Conservation (phyloP, 768 basidiomycete species). For the Mycena indigotica region DNA sequence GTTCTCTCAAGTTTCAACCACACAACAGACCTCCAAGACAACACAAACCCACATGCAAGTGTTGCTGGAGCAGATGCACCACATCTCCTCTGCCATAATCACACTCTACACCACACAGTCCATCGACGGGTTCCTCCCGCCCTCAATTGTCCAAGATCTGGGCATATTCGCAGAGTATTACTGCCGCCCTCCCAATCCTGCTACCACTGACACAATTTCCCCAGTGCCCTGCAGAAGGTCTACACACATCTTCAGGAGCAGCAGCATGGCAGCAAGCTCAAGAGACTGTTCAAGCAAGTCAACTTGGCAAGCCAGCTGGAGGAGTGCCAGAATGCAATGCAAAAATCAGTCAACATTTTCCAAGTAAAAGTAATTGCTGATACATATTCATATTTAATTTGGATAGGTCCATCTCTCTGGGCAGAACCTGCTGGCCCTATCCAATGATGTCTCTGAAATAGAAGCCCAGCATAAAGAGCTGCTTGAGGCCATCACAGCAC, state of each 20-base stretch:
- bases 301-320: no score
- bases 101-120: not conserved
- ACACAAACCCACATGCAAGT: not conserved
- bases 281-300: not conserved
- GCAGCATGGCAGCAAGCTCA: not conserved
- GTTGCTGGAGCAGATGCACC: not conserved
- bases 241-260: not conserved
- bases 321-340: no score
- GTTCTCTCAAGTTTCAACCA: not conserved
- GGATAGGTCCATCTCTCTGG: no score
- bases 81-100: not conserved
- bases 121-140: not conserved
- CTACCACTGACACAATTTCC: no score
- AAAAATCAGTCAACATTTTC: no score
- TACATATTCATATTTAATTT: no score
- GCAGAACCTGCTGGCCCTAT: no score
- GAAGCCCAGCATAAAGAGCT: not conserved
- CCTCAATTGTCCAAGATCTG: not conserved
- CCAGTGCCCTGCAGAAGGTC: not conserved
- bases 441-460: no score
- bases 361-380: no score
- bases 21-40: not conserved
- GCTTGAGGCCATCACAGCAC: not conserved
- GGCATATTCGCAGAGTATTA: not conserved
- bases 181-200: no score